phyloP scores from a whole-genome alignment of 495 filamentous ascomycete genomes.

The Penicillium salamii region DNA sequence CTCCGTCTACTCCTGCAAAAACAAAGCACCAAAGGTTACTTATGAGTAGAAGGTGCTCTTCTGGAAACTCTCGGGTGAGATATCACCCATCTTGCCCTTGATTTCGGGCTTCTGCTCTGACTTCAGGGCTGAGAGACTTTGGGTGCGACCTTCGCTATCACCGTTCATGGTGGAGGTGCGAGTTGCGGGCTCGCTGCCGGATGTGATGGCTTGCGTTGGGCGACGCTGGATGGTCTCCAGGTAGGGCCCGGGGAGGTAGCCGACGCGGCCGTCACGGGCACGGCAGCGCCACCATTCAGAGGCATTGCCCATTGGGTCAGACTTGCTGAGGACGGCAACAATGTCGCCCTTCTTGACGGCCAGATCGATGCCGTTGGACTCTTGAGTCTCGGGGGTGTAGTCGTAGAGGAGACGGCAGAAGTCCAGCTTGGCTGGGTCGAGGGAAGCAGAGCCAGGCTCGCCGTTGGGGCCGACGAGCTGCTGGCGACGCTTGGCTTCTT shows the following conservation, averaged over 20 bases:
- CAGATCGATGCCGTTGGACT: constrained; percentile 74
- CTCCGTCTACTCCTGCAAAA: not conserved
- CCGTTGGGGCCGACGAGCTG: constrained; percentile 51
- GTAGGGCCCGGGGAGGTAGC: constrained; percentile 87
- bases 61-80: constrained; percentile 83
- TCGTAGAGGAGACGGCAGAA: constrained; percentile 95
- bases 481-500: constrained; percentile 63
- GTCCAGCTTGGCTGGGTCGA: constrained; percentile 86
- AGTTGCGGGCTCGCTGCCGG: constrained; percentile 45
- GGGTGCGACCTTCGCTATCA: constrained; percentile 32
- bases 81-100: constrained; percentile 55
- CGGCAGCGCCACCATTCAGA: constrained; percentile 97
- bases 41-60: constrained; percentile 76
- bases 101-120: constrained; percentile 28
- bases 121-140: constrained; percentile 25
- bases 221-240: constrained; percentile 77
- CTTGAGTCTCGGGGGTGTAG: constrained; percentile 73
- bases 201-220: constrained; percentile 52
- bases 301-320: constrained; percentile 85
- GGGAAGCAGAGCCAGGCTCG: constrained; percentile 43
- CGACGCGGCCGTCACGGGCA: constrained; percentile 84
- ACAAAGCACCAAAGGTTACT: constrained; percentile 9
- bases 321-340: constrained; percentile 90
- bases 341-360: constrained; percentile 93
- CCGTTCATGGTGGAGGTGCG: constrained; percentile 59